Evolutionary conservation across 129 eudicot species (phyloP), one percentile per base, ranked within the genome.

Genomic region (Saussurea involucrata): DNA sequence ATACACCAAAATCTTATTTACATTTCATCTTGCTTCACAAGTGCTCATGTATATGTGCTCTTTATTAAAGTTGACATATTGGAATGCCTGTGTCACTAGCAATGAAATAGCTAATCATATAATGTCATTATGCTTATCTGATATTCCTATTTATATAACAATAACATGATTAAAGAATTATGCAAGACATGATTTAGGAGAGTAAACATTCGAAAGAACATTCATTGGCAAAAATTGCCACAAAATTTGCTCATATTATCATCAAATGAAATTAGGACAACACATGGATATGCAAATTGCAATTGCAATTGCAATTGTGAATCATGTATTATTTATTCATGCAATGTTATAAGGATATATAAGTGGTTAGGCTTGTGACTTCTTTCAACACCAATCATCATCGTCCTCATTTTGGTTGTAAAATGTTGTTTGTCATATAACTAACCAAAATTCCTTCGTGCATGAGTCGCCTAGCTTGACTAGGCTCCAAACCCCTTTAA

Each of bases 391-490:
- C 24, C 66, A 66, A 55, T 76, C 33, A 15, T 34, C 67, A 66
- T 76, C 7, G 24, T 49, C 22, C 46, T 29, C 73, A 28, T 53
- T 66, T 31, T 21, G 63, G 37, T 40, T 64, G 34, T 74, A 32
- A 21, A 21, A 57, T 75, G 34, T 28, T 60, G 49, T 46, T 40
- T 34, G 0, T 6, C 68, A 12, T 67, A 67, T 34, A 63, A 78
- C 25, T 13, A 37, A 42, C 64, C 63, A 27, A 65, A 18, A 17
- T 69, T 81, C 42, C 57, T 70, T 80, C 22, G 7, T 86, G 77
- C 68, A 27, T 67, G 81, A 68, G n/a, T n/a, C n/a, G n/a, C n/a
- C n/a, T n/a, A n/a, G n/a, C n/a, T n/a, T n/a, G n/a, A n/a, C n/a
- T n/a, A n/a, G n/a, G n/a, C n/a, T n/a, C n/a, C n/a, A n/a, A n/a